Evolutionary conservation across 2,329 filamentous ascomycete genomes (phyloP).

Genomic region (Thelonectria olida): DNA sequence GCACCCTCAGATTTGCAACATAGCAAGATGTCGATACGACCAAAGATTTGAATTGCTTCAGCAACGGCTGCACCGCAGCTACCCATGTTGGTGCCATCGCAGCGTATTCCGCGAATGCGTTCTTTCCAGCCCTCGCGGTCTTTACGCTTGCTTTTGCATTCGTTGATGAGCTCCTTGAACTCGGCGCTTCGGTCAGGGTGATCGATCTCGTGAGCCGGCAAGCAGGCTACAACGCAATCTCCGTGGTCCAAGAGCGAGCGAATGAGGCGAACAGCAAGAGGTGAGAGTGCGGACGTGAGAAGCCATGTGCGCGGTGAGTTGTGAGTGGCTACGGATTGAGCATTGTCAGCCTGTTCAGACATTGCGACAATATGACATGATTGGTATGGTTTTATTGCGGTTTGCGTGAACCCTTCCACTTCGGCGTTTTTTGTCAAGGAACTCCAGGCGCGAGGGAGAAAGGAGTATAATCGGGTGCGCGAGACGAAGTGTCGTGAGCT

Average conservation of each 20-base stretch:
- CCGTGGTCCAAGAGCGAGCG: constrained; percentile 87
- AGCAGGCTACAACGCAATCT: constrained; percentile 87
- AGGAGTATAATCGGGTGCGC: background rate
- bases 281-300: constrained; percentile 85
- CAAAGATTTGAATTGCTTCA: constrained; percentile 85
- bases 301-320: constrained; percentile 91
- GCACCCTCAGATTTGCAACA: constrained; percentile 88
- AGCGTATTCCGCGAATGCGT: constrained; percentile 73
- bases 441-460: background rate
- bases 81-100: constrained; percentile 68
- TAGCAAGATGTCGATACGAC: constrained; percentile 87
- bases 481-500: background rate
- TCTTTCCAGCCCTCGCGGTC: constrained; percentile 83
- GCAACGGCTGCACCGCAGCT: constrained; percentile 89
- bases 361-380: constrained; percentile 39
- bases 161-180: constrained; percentile 81
- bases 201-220: constrained; percentile 81
- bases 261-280: constrained; percentile 83
- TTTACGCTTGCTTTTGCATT: constrained; percentile 69
- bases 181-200: constrained; percentile 79
- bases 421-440: background rate
- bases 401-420: background rate
- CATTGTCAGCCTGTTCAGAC: constrained; percentile 47
- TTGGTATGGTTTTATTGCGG: constrained; percentile 13
- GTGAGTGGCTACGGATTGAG: constrained; percentile 63